These are phyloP conservation scores for Sophora flavescens DNA, from an alignment of 306 rosid genomes.

Conservation along the genomic window DNA sequence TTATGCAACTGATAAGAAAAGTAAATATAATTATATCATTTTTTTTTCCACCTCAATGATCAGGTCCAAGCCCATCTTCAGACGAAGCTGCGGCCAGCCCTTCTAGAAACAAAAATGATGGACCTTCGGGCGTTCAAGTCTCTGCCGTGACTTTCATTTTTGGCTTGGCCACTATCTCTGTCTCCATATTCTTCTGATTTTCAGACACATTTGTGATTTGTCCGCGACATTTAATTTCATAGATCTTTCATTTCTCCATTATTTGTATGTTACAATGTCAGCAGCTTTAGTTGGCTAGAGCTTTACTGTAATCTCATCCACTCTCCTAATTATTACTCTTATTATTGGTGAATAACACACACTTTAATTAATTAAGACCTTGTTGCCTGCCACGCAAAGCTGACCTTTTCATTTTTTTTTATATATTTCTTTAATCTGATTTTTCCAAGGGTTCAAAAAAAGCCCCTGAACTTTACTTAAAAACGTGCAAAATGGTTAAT, in stretches of 20 bases:
- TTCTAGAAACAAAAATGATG: conserved; percentile 35
- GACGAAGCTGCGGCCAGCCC: conserved; percentile 31
- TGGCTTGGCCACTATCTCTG: conserved; percentile 33
- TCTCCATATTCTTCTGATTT: conserved; percentile 45
- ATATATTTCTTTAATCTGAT: neutral
- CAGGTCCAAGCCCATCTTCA: conserved; percentile 18
- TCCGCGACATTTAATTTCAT: neutral
- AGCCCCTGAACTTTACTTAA: no score
- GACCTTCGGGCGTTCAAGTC: conserved; percentile 33
- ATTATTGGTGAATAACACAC: conserved; percentile 30
- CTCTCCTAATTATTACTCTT: neutral
- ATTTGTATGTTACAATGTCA: conserved; percentile 19
- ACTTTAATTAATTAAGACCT: conserved; percentile 25
- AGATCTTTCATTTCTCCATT: conserved; percentile 37
- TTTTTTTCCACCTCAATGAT: neutral
- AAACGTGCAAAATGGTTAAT: no score
- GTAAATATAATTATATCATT: no score
- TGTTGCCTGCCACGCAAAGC: neutral
- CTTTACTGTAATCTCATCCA: conserved; percentile 34
- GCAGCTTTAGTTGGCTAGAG: conserved; percentile 25
- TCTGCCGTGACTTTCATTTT: conserved; percentile 36
- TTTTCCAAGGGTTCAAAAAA: neutral
- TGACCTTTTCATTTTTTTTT: conserved; percentile 2
- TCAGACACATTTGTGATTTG: conserved; percentile 22
- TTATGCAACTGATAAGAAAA: no score